phyloP scores from a whole-genome alignment of 345 rosid genomes.

The Arabis alpina region DNA sequence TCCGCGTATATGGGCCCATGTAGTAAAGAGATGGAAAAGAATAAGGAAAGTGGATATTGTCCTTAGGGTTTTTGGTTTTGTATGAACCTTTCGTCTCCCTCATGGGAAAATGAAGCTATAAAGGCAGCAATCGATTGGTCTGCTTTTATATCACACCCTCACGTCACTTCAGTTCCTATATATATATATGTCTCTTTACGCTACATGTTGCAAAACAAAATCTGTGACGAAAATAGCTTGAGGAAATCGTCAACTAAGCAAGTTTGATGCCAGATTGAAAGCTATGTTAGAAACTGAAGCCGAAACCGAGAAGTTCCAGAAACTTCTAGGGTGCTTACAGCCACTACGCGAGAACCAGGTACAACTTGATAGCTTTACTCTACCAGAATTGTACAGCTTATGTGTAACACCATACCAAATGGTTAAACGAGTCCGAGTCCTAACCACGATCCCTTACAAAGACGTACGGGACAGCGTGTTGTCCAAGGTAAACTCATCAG shows the following conservation, averaged over 20 bases:
- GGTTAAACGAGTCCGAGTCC: constrained; percentile 27
- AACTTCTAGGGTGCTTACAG: not conserved
- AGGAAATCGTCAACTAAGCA: constrained; percentile 1
- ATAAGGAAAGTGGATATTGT: too few relatives aligned
- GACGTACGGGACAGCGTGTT: constrained; percentile 15
- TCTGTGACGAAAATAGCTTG: not conserved
- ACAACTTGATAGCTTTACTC: not conserved
- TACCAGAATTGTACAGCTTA: too few relatives aligned
- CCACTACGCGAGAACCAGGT: constrained; percentile 5
- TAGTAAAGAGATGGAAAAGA: too few relatives aligned
- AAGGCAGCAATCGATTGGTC: not conserved
- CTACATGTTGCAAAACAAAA: not conserved
- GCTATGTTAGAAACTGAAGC: too few relatives aligned
- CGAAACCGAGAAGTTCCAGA: not conserved
- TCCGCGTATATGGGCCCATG: too few relatives aligned
- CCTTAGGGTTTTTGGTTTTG: too few relatives aligned
- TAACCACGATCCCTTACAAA: constrained; percentile 35
- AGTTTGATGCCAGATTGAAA: not conserved
- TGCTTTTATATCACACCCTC: not conserved
- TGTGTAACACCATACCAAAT: not conserved
- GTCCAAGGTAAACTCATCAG: constrained; percentile 10
- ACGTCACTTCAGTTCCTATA: not conserved
- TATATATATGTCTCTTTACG: not conserved
- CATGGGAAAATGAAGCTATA: too few relatives aligned
- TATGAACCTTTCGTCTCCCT: too few relatives aligned